Conservation (phyloP, 768 basidiomycete species). For the Boletus sp. region DNA sequence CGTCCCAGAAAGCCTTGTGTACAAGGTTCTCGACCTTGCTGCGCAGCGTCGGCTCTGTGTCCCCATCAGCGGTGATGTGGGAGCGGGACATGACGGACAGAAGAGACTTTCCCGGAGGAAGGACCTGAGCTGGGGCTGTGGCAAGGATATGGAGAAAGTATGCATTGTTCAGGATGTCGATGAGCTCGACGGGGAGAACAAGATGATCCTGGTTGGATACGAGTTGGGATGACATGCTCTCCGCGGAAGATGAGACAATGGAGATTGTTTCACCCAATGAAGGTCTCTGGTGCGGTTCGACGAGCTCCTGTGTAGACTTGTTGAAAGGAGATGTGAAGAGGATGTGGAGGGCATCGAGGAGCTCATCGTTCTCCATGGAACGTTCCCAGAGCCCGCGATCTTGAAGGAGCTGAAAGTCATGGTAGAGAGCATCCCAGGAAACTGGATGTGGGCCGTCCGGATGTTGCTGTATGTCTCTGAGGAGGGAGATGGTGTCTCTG, state of each 20-base stretch:
- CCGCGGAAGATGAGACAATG: slow-evolving; percentile 15
- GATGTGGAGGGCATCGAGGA: slow-evolving; percentile 24
- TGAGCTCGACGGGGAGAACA: slow-evolving; percentile 51
- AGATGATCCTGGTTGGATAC: slow-evolving; percentile 21
- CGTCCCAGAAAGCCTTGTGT: slow-evolving; percentile 71
- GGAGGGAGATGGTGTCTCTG: slow-evolving; percentile 16
- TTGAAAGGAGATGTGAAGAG: slow-evolving; percentile 11
- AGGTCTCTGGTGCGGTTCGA: background rate
- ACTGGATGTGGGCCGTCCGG: slow-evolving; percentile 16
- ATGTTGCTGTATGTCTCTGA: slow-evolving; percentile 21
- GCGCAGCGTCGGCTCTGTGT: slow-evolving; percentile 36
- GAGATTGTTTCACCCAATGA: slow-evolving; percentile 7
- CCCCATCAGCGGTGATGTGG: slow-evolving; percentile 12
- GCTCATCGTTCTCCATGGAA: slow-evolving; percentile 24
- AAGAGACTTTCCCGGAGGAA: slow-evolving; percentile 73
- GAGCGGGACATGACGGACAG: slow-evolving; percentile 54
- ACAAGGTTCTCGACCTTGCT: slow-evolving; percentile 46
- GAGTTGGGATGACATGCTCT: slow-evolving; percentile 14
- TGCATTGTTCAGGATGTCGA: slow-evolving; percentile 53
- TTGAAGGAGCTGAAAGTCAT: slow-evolving; percentile 21
- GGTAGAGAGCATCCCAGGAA: slow-evolving; percentile 23
- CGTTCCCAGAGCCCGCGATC: slow-evolving; percentile 26
- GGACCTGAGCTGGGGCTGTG: slow-evolving; percentile 52
- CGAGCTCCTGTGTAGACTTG: background rate
- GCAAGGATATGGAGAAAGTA: slow-evolving; percentile 69